phyloP scores from a whole-genome alignment of 2,329 filamentous ascomycete species.

The Leptographium flavum region DNA sequence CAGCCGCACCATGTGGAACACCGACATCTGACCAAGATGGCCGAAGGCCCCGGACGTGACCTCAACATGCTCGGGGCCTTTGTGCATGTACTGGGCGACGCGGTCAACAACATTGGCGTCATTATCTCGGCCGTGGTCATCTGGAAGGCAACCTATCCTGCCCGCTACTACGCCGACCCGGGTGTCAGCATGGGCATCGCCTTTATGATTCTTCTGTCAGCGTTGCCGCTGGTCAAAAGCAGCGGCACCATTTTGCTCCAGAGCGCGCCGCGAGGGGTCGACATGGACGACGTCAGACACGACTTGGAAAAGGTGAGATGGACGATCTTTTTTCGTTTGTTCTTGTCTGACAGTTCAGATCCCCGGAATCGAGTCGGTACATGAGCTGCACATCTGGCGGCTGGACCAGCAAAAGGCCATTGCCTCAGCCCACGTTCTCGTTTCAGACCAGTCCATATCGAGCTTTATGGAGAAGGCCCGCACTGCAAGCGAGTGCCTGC shows the following conservation, averaged over 20 bases:
- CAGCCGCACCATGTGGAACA: slow-evolving; percentile 29
- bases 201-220: slow-evolving; percentile 54
- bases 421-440: slow-evolving; percentile 54
- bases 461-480: slow-evolving; percentile 47
- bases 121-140: slow-evolving; percentile 56
- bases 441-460: slow-evolving; percentile 39
- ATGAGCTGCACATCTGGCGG: slow-evolving; percentile 63
- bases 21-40: slow-evolving; percentile 24
- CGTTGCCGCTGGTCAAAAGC: slow-evolving; percentile 45
- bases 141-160: slow-evolving; percentile 44
- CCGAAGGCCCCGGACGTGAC: slow-evolving; percentile 32
- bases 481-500: slow-evolving; percentile 53
- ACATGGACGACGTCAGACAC: slow-evolving; percentile 48
- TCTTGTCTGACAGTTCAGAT: slow-evolving; percentile 41
- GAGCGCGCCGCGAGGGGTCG: slow-evolving; percentile 45
- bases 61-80: slow-evolving; percentile 60
- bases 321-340: too few species aligned
- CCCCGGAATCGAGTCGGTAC: slow-evolving; percentile 49
- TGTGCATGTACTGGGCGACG: slow-evolving; percentile 57
- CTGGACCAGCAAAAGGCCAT: slow-evolving; percentile 56
- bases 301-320: slow-evolving; percentile 52
- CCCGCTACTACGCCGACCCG: slow-evolving; percentile 58
- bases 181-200: slow-evolving; percentile 54
- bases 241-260: slow-evolving; percentile 55
- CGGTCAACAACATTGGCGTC: slow-evolving; percentile 63